phyloP scores from a whole-genome alignment of 495 filamentous ascomycete species.

The Aspergillus haitiensis region DNA sequence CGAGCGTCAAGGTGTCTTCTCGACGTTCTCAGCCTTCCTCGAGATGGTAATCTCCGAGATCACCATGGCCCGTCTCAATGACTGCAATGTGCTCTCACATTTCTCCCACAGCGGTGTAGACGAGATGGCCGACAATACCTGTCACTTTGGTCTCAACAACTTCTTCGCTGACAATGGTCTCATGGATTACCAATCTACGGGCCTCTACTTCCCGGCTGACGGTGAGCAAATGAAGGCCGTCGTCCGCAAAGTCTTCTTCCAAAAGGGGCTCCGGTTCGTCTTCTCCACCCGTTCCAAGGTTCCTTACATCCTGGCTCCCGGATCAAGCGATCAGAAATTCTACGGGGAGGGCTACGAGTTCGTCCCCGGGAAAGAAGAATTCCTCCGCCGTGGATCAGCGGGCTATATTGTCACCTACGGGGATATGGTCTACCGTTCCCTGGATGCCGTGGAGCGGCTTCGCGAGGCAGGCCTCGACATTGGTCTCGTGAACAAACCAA shows the following conservation, averaged over 20 bases:
- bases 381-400: slow-evolving; percentile 37
- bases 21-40: slow-evolving; percentile 44
- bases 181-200: slow-evolving; percentile 34
- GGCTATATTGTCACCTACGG: slow-evolving; percentile 44
- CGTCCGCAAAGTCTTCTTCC: slow-evolving; percentile 40
- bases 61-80: slow-evolving; percentile 45
- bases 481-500: slow-evolving; percentile 44
- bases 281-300: slow-evolving; percentile 46
- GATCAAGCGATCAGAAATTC: slow-evolving; percentile 37
- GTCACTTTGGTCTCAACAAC: slow-evolving; percentile 45
- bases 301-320: slow-evolving; percentile 40
- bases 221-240: slow-evolving; percentile 49
- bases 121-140: slow-evolving; percentile 47
- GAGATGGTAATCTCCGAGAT: slow-evolving; percentile 46
- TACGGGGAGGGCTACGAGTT: slow-evolving; percentile 41
- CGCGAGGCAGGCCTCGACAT: slow-evolving; percentile 36
- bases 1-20: slow-evolving; percentile 42
- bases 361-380: slow-evolving; percentile 41
- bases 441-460: slow-evolving; percentile 41
- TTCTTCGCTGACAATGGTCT: slow-evolving; percentile 46
- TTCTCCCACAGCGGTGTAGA: slow-evolving; percentile 45
- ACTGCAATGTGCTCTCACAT: slow-evolving; percentile 41
- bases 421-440: slow-evolving; percentile 45
- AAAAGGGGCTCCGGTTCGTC: slow-evolving; percentile 39
- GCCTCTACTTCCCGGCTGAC: slow-evolving; percentile 44